Evolutionary conservation across 169 alveolate genomes (phyloP), one percentile per base, ranked within the genome.

Genomic region (Plasmodium inui): DNA sequence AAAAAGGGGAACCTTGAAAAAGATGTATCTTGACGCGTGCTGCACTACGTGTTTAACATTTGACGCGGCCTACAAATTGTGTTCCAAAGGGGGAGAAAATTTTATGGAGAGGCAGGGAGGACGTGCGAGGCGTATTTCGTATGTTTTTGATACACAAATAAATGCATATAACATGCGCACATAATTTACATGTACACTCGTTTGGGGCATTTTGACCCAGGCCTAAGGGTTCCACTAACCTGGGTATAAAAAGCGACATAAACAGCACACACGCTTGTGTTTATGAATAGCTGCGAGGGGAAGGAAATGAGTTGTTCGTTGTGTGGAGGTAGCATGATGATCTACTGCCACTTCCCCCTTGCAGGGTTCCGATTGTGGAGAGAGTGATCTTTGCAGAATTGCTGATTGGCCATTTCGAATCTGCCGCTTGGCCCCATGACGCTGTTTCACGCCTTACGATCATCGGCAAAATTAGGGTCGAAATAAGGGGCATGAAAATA

Each of bases 401-500:
- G 2, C 76, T 7, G 22, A 67, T 4, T 8, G 12, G 76, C 39
- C 14, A 67, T 14, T 2, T 17, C 61, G 22, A 50, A 50, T 50
- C 9, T 12, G 61, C 26, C 26, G 61, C 61, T 50, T 67, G 5
- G 0, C 37, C 30, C 37, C 14, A 26, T 67, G 30, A 41, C 37
- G 34, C 17, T 67, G 4, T 1, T 67, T 19, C 39, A 41, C 19
- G 41, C 32, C 92, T 67, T 32, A 83, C 92, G 39, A 83, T 83
- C 34, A 83, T 17, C 10, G 92, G 83, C 26, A 83, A 71, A 70
- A 83, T 44, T 22, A 67, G 92, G 70, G 92, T 83, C 57, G 92
- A 83, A 83, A 83, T 44, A n/a, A 83, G 92, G 34, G 92, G 92
- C 82, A 83, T 83, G 53, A 83, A 83, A 10, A 83, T 71, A 19